Base-by-base conservation (phyloP, 2,329 filamentous ascomycete genomes). In the Huntiella bhutanensis region DNA sequence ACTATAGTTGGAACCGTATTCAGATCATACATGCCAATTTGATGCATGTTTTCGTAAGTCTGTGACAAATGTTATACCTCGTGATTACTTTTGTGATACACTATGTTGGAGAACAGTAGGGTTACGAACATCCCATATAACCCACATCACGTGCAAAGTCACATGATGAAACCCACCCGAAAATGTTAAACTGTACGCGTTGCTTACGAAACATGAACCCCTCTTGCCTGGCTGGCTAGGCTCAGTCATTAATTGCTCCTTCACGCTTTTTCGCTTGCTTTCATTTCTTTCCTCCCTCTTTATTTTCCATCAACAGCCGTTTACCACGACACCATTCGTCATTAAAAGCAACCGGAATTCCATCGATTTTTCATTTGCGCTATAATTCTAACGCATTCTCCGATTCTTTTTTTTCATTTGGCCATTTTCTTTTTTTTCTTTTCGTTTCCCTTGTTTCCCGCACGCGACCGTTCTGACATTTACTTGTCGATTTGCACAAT, bases 241-340 rank as follows among this genome's bases (percentile, higher is more conserved):
- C n/a, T 37, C 16, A 16, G 35, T 37, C 35, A 37, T 16, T 16
- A 37, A 16, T 37, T 13, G n/a, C 35, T 16, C 6, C 35, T 37
- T 12, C 16, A 37, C 35, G 5, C 35, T 37, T 13, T 37, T 37
- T n/a, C n/a, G 35, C n/a, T 13, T 33, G 33, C 32, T 12, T 8
- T 46, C 17, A 38, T 39, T 39, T 35, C 15, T 39, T 46, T 13
- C 43, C 36, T 46, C 22, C 43, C 40, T 40, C 43, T 39, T 32
- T 15, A 37, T 45, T 36, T 22, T 28, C 12, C 43, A 8, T 22
- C 43, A 37, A 33, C 22, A 16, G 5, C 16, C n/a, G 16, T 16
- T 17, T 22, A 46, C 8, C 13, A 39, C 35, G 36, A 46, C 43
- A 32, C 15, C 32, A 17, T 34, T 38, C 36, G 19, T 4, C 43